A percentile compares a stretch with the other conserved stretches of the same genome.
Conservation (phyloP, 306 rosid genomes). For the Cajanus cajan region DNA sequence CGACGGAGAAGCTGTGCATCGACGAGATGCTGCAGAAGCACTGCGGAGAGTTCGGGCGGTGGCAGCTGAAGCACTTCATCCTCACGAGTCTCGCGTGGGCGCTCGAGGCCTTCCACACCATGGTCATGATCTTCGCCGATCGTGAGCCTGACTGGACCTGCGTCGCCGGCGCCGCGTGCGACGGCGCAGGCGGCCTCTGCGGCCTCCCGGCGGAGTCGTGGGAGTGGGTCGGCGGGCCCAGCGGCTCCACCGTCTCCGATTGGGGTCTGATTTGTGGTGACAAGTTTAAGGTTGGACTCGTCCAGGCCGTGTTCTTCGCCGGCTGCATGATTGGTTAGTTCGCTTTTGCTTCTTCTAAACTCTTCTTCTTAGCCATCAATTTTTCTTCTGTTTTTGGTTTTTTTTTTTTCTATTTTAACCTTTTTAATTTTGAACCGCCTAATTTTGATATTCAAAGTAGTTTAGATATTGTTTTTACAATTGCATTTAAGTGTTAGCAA, state of each 20-base stretch:
- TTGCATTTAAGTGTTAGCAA: no score
- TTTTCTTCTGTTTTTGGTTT: not conserved
- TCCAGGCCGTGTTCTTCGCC: constrained; percentile 83
- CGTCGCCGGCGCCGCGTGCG: constrained; percentile 25
- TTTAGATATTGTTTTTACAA: no score
- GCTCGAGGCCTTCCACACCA: constrained; percentile 85
- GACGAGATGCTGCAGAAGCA: constrained; percentile 71
- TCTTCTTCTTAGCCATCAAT: not conserved
- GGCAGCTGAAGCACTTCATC: constrained; percentile 83
- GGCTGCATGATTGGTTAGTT: constrained; percentile 94
- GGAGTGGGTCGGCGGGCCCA: constrained; percentile 57
- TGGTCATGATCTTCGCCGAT: constrained; percentile 94
- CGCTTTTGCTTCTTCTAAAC: not conserved
- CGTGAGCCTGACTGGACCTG: constrained; percentile 67
- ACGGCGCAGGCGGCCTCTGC: constrained; percentile 36
- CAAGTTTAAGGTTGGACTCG: constrained; percentile 76
- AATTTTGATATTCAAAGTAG: no score
- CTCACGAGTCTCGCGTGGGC: constrained; percentile 89
- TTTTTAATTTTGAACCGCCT: no score
- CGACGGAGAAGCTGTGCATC: constrained; percentile 50
- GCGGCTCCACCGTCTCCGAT: constrained; percentile 62
- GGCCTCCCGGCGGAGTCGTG: constrained; percentile 50
- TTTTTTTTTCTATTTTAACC: no score
- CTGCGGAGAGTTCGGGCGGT: constrained; percentile 87
- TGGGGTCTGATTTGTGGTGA: constrained; percentile 86